These are phyloP conservation scores for Xylaria sp. DNA, from an alignment of 2,329 filamentous ascomycete species.

Conservation along the genomic window DNA sequence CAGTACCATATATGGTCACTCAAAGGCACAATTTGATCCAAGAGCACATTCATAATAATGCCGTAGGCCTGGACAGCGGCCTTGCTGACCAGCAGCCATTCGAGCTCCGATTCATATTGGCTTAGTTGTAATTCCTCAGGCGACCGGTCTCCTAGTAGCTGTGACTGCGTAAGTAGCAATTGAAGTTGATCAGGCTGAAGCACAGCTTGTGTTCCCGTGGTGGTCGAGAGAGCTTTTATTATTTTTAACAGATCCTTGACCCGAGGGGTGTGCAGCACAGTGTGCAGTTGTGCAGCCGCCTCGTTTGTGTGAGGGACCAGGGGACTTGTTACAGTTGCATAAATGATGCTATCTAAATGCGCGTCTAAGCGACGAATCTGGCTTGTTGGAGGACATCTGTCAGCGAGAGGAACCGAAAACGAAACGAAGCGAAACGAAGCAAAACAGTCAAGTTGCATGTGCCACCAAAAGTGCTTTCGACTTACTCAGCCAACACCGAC, in stretches of 20 bases:
- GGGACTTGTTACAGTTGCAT: slow-evolving; percentile 58
- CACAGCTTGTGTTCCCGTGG: slow-evolving; percentile 71
- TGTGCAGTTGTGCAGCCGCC: slow-evolving; percentile 58
- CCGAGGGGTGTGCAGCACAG: slow-evolving; percentile 63
- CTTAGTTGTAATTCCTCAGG: slow-evolving; percentile 48
- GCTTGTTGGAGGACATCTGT: slow-evolving; percentile 35
- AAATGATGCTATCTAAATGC: slow-evolving; percentile 72
- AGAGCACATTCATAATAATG: slow-evolving; percentile 76
- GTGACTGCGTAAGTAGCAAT: slow-evolving; percentile 71
- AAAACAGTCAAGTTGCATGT: slow-evolving; percentile 24
- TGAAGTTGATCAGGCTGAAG: slow-evolving; percentile 71
- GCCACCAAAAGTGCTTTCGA: slow-evolving; percentile 41
- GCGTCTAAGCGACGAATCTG: slow-evolving; percentile 72
- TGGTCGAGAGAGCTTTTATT: slow-evolving; percentile 77
- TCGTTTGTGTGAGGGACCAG: slow-evolving; percentile 51
- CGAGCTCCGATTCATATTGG: slow-evolving; percentile 78
- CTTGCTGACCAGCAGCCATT: slow-evolving; percentile 92
- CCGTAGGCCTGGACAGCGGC: slow-evolving; percentile 93
- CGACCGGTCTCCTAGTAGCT: slow-evolving; percentile 57
- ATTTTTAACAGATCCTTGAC: slow-evolving; percentile 73
- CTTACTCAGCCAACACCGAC: slow-evolving; percentile 63
- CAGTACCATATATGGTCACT: slow-evolving; percentile 95
- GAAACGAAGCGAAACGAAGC: too few species aligned
- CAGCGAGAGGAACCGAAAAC: slow-evolving; percentile 20
- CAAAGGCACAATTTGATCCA: slow-evolving; percentile 85